These are phyloP conservation scores for Vicia sativa DNA, from an alignment of 306 rosid species.

Conservation along the genomic window DNA sequence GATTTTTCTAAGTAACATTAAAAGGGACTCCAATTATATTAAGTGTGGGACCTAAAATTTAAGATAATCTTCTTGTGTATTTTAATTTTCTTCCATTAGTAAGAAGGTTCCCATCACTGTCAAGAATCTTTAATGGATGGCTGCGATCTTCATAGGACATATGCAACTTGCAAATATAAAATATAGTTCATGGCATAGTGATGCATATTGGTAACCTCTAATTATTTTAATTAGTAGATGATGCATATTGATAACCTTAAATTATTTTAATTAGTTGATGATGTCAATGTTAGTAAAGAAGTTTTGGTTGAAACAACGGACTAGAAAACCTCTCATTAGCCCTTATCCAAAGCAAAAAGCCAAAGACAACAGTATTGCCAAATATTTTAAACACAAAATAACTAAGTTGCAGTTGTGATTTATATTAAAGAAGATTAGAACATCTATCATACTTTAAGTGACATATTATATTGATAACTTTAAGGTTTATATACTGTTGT, in stretches of 20 bases:
- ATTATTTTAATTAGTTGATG: conserved; percentile 17
- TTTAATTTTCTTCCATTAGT: neutral
- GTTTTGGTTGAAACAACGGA: neutral
- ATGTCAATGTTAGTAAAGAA: conserved; percentile 9
- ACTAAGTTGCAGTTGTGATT: neutral
- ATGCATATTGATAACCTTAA: neutral
- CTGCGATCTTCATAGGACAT: conserved; percentile 1
- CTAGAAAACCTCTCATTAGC: neutral
- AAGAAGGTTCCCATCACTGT: conserved; percentile 24
- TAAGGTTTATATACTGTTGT: neutral
- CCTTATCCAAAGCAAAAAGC: conserved; percentile 29
- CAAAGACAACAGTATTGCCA: neutral
- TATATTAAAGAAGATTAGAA: conserved; percentile 25
- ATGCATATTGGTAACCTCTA: neutral
- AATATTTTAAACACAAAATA: conserved; percentile 35
- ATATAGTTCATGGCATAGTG: neutral
- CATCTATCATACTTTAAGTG: conserved; percentile 13
- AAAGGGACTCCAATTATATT: neutral
- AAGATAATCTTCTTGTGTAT: neutral
- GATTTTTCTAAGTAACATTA: neutral
- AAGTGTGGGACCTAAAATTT: neutral
- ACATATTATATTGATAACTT: neutral
- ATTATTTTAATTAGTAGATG: conserved; percentile 16
- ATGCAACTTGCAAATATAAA: conserved; percentile 37
- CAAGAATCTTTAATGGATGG: conserved; percentile 32